Evolutionary conservation across 139 green algal species (phyloP), one percentile per base, ranked within the genome.

Genomic region (Haematococcus sp.): DNA sequence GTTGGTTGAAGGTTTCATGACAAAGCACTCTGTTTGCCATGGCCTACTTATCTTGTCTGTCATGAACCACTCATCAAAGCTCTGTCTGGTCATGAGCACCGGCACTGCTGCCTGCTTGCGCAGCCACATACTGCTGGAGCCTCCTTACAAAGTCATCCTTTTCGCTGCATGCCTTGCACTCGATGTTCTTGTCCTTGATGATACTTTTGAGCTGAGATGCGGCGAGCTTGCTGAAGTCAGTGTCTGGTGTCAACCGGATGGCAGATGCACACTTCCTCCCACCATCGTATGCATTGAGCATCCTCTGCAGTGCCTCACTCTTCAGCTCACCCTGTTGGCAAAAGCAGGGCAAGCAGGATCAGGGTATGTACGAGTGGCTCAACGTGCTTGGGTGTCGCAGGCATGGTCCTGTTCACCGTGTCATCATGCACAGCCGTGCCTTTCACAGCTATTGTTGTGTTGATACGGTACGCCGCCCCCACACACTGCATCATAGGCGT

Each of bases 201-300:
- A 94, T 46, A 63, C 91, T 73, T 73, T 95, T 96, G 13, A 96
- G 80, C 75, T 94, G 84, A 0, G 43, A 44, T 13, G 91, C 84
- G 0, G 60, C 79, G 60, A 96, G 75, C 51, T 76, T 81, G 34
- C 23, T 72, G 17, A 93, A 76, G 68, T 96, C 88, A 5, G 88
- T 91, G 1, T 56, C 33, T 0, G 77, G 54, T 35, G 88, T 81
- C 30, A 96, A 68, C 49, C 81, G 78, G 7, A 92, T 74, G 19
- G 68, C 52, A 7, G 67, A 49, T 25, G 71, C 74, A 70, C 90
- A 96, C 34, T 84, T 86, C 35, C 81, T 87, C 43, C 91, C 90
- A 13, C 55, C 70, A 7, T 85, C 80, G 70, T 92, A 95, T n/a
- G 66, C 27, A 49, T 81, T 77, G 30, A 95, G 69, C 33, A 88